Percentiles rank a stretch among this genome's conserved stretches.
These are phyloP conservation scores for Panaeolus papilionaceus DNA, from an alignment of 768 basidiomycete species.

Conservation along the genomic window DNA sequence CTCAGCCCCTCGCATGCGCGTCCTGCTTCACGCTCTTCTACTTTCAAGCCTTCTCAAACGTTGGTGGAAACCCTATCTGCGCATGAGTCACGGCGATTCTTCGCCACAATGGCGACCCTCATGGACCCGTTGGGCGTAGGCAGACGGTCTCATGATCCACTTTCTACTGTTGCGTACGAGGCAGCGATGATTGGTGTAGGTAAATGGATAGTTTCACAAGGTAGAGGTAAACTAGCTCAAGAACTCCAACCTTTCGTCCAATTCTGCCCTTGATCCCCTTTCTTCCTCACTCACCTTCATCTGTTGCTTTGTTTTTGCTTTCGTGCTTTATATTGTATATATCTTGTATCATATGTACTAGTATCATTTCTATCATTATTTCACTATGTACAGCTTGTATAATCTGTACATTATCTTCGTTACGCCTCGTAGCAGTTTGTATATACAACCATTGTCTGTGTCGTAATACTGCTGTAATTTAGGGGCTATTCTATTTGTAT, in stretches of 20 bases:
- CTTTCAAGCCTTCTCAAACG: background rate
- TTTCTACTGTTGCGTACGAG: conserved; percentile 31
- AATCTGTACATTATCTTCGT: conserved; percentile 8
- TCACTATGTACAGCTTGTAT: conserved; percentile 5
- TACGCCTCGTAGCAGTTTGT: background rate
- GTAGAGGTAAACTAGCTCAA: background rate
- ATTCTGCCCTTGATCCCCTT: background rate
- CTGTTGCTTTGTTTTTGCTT: background rate
- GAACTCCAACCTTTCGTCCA: conserved; percentile 6
- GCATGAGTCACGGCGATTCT: conserved; percentile 31
- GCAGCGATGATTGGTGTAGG: conserved; percentile 32
- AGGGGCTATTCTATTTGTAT: conserved; percentile 8
- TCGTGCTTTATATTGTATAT: background rate
- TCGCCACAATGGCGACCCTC: conserved; percentile 25
- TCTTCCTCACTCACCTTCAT: background rate
- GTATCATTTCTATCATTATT: background rate
- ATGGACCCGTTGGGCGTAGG: conserved; percentile 23
- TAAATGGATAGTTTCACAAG: conserved; percentile 26
- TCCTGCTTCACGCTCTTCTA: conserved; percentile 22
- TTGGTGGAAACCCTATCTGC: conserved; percentile 26
- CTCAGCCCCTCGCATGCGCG: conserved; percentile 1
- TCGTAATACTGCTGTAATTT: background rate
- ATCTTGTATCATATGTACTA: conserved; percentile 1
- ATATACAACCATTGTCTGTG: background rate
- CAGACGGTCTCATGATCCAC: conserved; percentile 24